Percentiles rank a stretch among this genome's conserved stretches.
Conservation (phyloP, 306 rosid species). For the Prunus salicina region DNA sequence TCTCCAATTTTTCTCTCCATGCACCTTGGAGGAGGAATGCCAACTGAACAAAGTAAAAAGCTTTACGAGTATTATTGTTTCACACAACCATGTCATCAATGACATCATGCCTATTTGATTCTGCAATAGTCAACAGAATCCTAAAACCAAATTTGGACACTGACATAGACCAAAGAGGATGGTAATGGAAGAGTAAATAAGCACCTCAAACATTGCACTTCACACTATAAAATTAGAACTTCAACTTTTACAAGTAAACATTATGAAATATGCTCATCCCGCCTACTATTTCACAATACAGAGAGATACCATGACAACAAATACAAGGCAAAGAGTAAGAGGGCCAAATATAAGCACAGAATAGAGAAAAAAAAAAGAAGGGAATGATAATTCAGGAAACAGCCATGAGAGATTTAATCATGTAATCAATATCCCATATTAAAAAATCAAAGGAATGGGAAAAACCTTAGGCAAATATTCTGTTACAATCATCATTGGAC, state of each 20-base stretch:
- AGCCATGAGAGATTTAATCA: neutral
- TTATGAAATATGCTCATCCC: neutral
- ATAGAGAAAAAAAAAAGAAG: no score
- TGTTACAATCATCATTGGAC: conserved; percentile 97
- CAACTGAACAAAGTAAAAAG: neutral
- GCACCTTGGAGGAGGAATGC: neutral
- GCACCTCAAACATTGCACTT: neutral
- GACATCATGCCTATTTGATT: neutral
- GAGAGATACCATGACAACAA: neutral
- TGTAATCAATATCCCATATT: neutral
- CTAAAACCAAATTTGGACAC: neutral
- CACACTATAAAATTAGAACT: neutral
- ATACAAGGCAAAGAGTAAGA: neutral
- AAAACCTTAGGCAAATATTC: conserved; percentile 96
- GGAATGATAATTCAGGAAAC: neutral
- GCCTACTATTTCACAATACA: neutral
- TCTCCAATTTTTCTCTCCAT: neutral
- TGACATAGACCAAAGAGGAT: neutral
- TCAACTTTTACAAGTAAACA: neutral
- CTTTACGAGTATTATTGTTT: neutral
- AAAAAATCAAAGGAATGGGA: conserved; percentile 5
- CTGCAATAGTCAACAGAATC: neutral
- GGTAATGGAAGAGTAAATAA: neutral
- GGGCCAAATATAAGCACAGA: neutral
- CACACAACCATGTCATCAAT: neutral